A percentile compares a stretch with the other conserved stretches of the same genome.
Conservation (phyloP, 1,284 basidiomycete genomes). For the Malassezia obtusa region DNA sequence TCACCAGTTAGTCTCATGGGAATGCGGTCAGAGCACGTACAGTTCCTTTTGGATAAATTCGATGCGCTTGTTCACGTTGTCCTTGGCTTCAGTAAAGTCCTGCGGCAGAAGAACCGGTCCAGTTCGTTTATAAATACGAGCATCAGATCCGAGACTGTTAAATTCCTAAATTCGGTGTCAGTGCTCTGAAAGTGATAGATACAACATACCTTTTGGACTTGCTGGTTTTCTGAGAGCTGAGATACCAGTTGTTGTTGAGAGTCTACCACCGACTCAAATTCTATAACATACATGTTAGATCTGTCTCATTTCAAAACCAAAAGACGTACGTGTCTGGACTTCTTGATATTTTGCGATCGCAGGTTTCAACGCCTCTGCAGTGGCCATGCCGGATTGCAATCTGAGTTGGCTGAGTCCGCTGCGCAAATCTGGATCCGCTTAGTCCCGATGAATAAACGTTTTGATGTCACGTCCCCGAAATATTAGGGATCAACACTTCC, state of each 20-base stretch:
- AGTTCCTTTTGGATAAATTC: slow-evolving; percentile 84
- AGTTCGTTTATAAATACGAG: slow-evolving; percentile 80
- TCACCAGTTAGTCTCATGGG: background rate
- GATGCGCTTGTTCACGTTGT: slow-evolving; percentile 79
- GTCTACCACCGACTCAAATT: slow-evolving; percentile 32
- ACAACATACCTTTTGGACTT: slow-evolving; percentile 70
- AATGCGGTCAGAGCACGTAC: slow-evolving; percentile 53
- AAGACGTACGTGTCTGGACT: slow-evolving; percentile 4
- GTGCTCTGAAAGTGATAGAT: background rate
- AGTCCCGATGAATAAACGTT: background rate
- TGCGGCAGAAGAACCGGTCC: slow-evolving; percentile 85
- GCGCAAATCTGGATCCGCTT: too few relatives aligned
- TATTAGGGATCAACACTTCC: background rate
- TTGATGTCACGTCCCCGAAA: background rate
- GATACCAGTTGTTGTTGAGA: slow-evolving; percentile 49
- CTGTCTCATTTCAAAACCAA: background rate
- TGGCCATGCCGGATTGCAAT: background rate
- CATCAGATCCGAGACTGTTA: slow-evolving; percentile 61
- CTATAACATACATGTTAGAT: slow-evolving; percentile 10
- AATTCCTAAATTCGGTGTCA: slow-evolving; percentile 61
- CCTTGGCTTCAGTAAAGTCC: slow-evolving; percentile 75
- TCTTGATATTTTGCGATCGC: slow-evolving; percentile 8
- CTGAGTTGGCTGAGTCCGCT: too few relatives aligned
- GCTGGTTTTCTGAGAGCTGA: slow-evolving; percentile 81
- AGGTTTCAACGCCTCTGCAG: background rate